A percentile compares a stretch with the other conserved stretches of the same genome.
Evolutionary conservation across 257 asterid genomes (phyloP).

Genomic region (Anisodus acutangulus): DNA sequence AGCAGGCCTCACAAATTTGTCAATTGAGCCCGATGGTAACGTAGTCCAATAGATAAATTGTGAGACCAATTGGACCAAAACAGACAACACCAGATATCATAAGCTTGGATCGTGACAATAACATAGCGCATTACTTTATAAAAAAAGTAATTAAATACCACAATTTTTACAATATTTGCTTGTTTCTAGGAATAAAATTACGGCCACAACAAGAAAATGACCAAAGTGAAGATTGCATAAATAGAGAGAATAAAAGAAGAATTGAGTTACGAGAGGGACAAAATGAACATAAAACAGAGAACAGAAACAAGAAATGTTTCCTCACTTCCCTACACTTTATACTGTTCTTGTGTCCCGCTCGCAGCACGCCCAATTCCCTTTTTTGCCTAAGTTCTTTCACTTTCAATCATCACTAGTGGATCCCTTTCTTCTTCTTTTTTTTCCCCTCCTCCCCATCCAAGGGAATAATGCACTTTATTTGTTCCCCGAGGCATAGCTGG

Average conservation of each 20-base stretch:
- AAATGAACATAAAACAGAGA: not conserved
- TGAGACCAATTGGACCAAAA: no score
- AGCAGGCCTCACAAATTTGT: no score
- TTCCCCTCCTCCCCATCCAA: not conserved
- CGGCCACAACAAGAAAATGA: not conserved
- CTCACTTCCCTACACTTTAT: constrained; percentile 49
- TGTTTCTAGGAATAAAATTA: not conserved
- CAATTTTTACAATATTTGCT: not conserved
- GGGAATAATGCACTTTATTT: not conserved
- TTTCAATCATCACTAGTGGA: constrained; percentile 50
- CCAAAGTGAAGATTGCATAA: not conserved
- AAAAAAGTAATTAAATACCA: no score
- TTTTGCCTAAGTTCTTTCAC: constrained; percentile 42
- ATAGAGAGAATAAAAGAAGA: not conserved
- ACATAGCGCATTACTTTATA: no score
- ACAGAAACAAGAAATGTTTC: constrained; percentile 43
- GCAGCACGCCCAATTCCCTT: constrained; percentile 46
- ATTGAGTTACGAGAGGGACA: not conserved
- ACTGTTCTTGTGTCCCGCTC: constrained; percentile 41
- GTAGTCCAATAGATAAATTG: no score
- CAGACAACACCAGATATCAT: no score
- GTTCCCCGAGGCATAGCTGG: no score
- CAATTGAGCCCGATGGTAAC: no score
- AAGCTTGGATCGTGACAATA: no score
- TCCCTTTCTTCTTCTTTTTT: constrained; percentile 2